phyloP scores from a whole-genome alignment of 1,284 basidiomycete species.

The Microbotryum lychnidis-dioicae region DNA sequence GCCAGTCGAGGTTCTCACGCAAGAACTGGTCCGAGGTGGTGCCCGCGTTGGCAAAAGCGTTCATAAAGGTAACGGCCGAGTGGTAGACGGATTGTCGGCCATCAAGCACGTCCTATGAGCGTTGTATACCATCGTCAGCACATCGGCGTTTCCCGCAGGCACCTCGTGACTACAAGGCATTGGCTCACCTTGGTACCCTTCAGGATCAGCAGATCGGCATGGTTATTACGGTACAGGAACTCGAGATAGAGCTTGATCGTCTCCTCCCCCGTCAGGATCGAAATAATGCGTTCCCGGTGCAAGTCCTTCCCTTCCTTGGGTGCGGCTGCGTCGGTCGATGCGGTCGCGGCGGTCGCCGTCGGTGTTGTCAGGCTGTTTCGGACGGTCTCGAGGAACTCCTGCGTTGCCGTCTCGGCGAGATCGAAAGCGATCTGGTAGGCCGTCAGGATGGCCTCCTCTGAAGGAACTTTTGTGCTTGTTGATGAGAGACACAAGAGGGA shows the following conservation, averaged over 20 bases:
- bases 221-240: constrained; percentile 88
- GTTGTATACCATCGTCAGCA: neutral
- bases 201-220: constrained; percentile 78
- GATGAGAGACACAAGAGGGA: constrained; percentile 49
- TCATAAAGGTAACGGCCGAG: constrained; percentile 85
- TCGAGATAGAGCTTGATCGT: constrained; percentile 85
- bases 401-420: constrained; percentile 80
- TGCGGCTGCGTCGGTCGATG: constrained; percentile 32
- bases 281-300: constrained; percentile 48
- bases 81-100: constrained; percentile 92
- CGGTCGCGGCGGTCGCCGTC: neutral
- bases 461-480: neutral
- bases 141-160: neutral
- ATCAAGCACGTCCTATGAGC: constrained; percentile 72
- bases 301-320: constrained; percentile 56
- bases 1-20: constrained; percentile 89
- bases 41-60: constrained; percentile 91
- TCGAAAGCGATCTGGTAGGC: constrained; percentile 94
- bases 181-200: constrained; percentile 72
- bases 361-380: constrained; percentile 19
- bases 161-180: neutral
- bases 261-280: constrained; percentile 76
- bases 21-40: constrained; percentile 89
- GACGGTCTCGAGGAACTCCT: constrained; percentile 76
- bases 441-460: constrained; percentile 55